Base-by-base conservation (phyloP, 495 filamentous ascomycete genomes). In the Xylaria longipes region DNA sequence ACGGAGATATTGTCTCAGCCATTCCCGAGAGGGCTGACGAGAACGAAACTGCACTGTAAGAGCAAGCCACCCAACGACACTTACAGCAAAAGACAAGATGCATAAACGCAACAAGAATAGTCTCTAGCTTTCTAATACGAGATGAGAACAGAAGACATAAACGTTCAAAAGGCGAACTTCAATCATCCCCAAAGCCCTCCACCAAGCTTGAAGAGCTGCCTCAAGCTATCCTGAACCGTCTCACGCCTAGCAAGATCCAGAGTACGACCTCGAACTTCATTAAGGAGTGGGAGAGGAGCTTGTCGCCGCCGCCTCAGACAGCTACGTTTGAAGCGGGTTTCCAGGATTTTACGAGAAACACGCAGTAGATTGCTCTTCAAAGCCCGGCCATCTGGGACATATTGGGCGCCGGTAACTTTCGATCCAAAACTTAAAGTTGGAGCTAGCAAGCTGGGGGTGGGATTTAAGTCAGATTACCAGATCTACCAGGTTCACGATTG, bases 261-360 rank as follows among this genome's bases (percentile, higher is more conserved):
- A 86, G 84, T 12, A 91, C 91, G n/a, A 91, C 92, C 3, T 88
- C 87, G 29, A 89, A 89, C 65, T 82, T 93, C 68, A 94, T 95
- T 89, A 90, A 86, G 63, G 92, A 95, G 74, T 94, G 92, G 92
- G 93, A 96, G 78, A 86, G 81, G 72, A 84, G 83, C 58, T 71
- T 86, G 31, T 75, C 76, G 7, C 64, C 76, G 37, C 72, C 76
- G 54, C 37, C 69, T 41, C 74, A 77, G 12, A 54, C 74, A 25
- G 66, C 66, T 37, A 72, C 72, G 31, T 74, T 74, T 52, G 72
- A 72, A 63, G 52, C 39, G 4, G 29, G 50, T 35, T 58, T 67
- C 1, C 65, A 60, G 15, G 58, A 73, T 22, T 65, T 71, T 25
- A 48, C 15, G 45, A 70, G 25, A 43, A 56, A 17, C 46, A 31